phyloP scores from a whole-genome alignment of 2,329 filamentous ascomycete genomes.

The Domatiomyces catenatus region DNA sequence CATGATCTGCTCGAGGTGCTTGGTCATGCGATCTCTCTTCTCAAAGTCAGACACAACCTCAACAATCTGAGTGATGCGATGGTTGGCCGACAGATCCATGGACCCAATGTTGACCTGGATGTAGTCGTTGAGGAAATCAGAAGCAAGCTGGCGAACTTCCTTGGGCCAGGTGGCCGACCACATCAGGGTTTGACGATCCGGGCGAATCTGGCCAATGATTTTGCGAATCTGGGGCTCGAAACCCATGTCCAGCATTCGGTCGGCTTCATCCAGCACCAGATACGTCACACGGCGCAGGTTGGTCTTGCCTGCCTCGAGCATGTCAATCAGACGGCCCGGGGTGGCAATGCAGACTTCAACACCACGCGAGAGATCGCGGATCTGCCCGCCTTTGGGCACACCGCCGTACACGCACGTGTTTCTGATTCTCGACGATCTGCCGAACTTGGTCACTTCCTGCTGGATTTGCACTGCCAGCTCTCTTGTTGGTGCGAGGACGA shows the following conservation, averaged over 20 bases:
- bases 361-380: slow-evolving; percentile 82
- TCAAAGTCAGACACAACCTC: slow-evolving; percentile 93
- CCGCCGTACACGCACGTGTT: slow-evolving; percentile 99
- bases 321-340: slow-evolving; percentile 92
- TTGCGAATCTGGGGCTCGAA: slow-evolving; percentile 99
- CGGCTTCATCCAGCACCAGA: slow-evolving; percentile 93
- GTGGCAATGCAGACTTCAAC: slow-evolving; percentile 98
- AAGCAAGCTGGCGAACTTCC: slow-evolving; percentile 82
- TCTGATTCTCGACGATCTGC: slow-evolving; percentile 91
- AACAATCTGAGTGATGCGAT: slow-evolving; percentile 93
- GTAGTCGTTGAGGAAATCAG: slow-evolving; percentile 85
- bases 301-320: slow-evolving; percentile 95
- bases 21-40: slow-evolving; percentile 94
- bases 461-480: slow-evolving; percentile 98
- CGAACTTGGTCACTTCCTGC: slow-evolving; percentile 96
- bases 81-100: slow-evolving; percentile 88
- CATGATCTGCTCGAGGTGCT: slow-evolving; percentile 96
- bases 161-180: slow-evolving; percentile 99
- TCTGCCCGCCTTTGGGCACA: slow-evolving; percentile 95
- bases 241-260: slow-evolving; percentile 99
- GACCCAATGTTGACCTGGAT: slow-evolving; percentile 99
- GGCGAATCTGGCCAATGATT: slow-evolving; percentile 93
- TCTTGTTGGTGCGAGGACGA: slow-evolving; percentile 90
- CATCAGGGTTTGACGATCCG: slow-evolving; percentile 98
- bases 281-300: slow-evolving; percentile 97